Conservation (phyloP, 208 protist species). For the Endotrypanum monterogeii region DNA sequence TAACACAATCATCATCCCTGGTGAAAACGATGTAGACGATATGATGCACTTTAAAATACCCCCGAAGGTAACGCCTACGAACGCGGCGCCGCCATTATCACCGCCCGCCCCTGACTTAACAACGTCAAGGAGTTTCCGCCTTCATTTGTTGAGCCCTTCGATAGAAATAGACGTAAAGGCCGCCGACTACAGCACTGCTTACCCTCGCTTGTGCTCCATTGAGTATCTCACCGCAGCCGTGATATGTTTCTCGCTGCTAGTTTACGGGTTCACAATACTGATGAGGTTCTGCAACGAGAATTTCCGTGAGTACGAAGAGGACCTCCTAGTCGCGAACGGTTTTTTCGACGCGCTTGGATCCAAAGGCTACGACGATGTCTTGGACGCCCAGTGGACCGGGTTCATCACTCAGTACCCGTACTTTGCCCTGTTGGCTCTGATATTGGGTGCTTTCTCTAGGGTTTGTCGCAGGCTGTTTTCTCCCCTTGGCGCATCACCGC, state of each 20-base stretch:
- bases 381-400: constrained; percentile 24
- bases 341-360: constrained; percentile 14
- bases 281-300: constrained; percentile 1
- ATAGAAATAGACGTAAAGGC: constrained; percentile 4
- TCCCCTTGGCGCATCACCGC: not conserved
- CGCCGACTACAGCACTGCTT: not conserved
- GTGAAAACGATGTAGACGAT: too few relatives aligned
- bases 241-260: not conserved
- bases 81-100: not conserved
- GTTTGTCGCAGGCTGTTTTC: not conserved
- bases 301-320: not conserved
- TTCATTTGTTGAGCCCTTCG: constrained; percentile 10
- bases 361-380: constrained; percentile 21
- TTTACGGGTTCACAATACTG: constrained; percentile 5
- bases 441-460: not conserved
- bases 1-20: too few relatives aligned
- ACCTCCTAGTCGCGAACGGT: not conserved
- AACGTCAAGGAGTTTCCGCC: not conserved
- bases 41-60: too few relatives aligned
- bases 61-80: too few relatives aligned
- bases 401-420: constrained; percentile 13
- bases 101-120: not conserved
- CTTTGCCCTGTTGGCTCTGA: constrained; percentile 4
- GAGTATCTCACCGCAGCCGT: constrained; percentile 9
- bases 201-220: constrained; percentile 4